These are phyloP conservation scores for Aspergillus olivimuriae DNA, from an alignment of 495 filamentous ascomycete species.

Conservation along the genomic window DNA sequence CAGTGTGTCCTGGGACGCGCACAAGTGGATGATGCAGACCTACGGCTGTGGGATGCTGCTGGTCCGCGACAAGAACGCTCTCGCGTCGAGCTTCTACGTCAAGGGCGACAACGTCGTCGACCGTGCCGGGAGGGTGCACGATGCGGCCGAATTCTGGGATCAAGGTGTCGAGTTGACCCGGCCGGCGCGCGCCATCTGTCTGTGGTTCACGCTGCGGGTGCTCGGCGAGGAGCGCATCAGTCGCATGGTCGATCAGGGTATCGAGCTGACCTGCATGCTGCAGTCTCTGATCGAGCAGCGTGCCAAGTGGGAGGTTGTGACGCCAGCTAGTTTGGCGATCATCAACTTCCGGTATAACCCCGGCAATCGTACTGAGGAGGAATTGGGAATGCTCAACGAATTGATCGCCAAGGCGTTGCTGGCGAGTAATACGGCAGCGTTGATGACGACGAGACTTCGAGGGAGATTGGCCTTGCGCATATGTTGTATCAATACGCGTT, in stretches of 20 bases:
- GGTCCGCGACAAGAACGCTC: slow-evolving; percentile 4
- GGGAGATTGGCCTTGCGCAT: background rate
- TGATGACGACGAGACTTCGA: background rate
- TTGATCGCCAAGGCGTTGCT: background rate
- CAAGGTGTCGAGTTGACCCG: slow-evolving; percentile 15
- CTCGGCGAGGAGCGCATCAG: slow-evolving; percentile 11
- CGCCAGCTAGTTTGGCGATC: background rate
- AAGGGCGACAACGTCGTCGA: background rate
- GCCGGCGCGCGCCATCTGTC: slow-evolving; percentile 15
- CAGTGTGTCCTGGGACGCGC: slow-evolving; percentile 21
- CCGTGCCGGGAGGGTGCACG: slow-evolving; percentile 8
- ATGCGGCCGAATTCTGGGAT: slow-evolving; percentile 17
- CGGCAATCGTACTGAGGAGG: background rate
- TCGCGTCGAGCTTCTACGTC: slow-evolving; percentile 11
- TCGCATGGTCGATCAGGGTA: background rate
- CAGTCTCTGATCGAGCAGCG: background rate
- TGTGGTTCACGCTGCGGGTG: slow-evolving; percentile 18
- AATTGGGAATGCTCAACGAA: background rate
- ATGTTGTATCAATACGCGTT: background rate
- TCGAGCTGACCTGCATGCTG: background rate
- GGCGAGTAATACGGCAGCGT: background rate
- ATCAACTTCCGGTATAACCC: background rate
- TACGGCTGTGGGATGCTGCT: slow-evolving; percentile 17
- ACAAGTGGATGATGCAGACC: slow-evolving; percentile 24
- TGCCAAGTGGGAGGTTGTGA: background rate